These are phyloP conservation scores for Benincasa hispida DNA, from an alignment of 306 rosid genomes.

Conservation along the genomic window DNA sequence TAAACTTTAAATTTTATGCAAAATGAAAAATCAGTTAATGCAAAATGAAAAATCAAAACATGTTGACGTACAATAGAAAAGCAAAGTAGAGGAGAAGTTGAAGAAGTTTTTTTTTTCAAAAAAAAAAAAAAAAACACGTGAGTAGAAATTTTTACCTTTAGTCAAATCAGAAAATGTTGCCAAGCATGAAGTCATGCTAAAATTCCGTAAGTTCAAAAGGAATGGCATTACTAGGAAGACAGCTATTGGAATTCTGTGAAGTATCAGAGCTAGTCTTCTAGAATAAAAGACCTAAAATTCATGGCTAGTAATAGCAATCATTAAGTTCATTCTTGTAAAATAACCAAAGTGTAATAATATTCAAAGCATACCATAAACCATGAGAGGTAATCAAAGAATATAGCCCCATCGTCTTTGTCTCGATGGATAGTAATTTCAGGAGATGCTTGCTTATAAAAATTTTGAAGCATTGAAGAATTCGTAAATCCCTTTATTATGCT, in stretches of 20 bases:
- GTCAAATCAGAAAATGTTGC: constrained; percentile 47
- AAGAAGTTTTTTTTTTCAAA: not conserved
- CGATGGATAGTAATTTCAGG: constrained; percentile 24
- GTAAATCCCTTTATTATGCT: constrained; percentile 72
- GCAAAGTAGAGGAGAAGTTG: not conserved
- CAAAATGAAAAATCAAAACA: not conserved
- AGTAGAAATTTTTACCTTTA: constrained; percentile 44
- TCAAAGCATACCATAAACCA: constrained; percentile 77
- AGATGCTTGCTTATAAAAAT: constrained; percentile 28
- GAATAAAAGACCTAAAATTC: constrained; percentile 70
- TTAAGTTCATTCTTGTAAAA: constrained; percentile 11
- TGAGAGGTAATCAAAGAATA: constrained; percentile 87
- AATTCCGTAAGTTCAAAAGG: constrained; percentile 20
- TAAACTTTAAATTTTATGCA: not conserved
- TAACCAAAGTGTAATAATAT: constrained; percentile 12
- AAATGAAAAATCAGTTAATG: not conserved
- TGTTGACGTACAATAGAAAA: not conserved
- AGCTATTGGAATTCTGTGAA: constrained; percentile 68
- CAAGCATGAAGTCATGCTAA: constrained; percentile 35
- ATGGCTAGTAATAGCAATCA: constrained; percentile 4
- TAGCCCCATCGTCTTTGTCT: constrained; percentile 44
- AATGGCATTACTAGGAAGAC: constrained; percentile 43
- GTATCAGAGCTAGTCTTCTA: constrained; percentile 58
- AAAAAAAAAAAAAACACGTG: not conserved
- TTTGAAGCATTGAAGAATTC: constrained; percentile 63